Base-by-base conservation (phyloP, 2,329 filamentous ascomycete genomes). In the Fusarium staphyleae region DNA sequence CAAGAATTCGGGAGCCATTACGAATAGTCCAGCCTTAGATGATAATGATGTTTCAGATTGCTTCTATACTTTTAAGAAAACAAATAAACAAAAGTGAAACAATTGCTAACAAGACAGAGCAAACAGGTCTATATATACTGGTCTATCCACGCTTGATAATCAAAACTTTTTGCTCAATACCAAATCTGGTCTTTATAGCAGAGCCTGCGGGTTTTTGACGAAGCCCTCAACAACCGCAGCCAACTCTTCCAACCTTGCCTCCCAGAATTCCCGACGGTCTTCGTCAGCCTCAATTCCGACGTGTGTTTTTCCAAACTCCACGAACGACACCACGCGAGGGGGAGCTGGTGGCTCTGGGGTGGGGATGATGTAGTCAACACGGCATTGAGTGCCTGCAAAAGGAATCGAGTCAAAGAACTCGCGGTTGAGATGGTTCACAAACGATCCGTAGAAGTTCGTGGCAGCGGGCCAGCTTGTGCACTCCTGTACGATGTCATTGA, bases 321-420 rank as follows among this genome's bases (percentile, higher is more conserved):
- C 33, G 13, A 68, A 68, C 5, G 66, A 67, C 15, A 68, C 63
- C 6, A 67, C 44, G 2, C 66, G 66, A 13, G 66, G 65, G 0
- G 66, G 66, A 12, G 62, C 58, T 1, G 65, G 49, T 7, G 62
- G 57, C 22, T 68, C 66, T 3, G 65, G 61, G 13, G 67, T 63
- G 1, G 66, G 66, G 13, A 66, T 68, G 1, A 52, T 58, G 30
- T 67, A 68, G 18, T 69, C 66, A 7, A 68, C 65, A 18, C 66
- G 66, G 18, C 66, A 67, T 14, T 59, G 43, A 0, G 66, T 63
- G 19, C 58, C 55, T 13, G 67, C 67, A 41, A 69, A 69, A 0
- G 67, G 66, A 37, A 69, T 61, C 3, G 56, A 40, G 44, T 69
- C 67, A 22, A 69, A 69, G 48, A 63, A 68, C 34, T 68, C 66